These are phyloP conservation scores for Fallopia convolvulus DNA, from an alignment of 148 eudicot genomes.

Conservation along the genomic window DNA sequence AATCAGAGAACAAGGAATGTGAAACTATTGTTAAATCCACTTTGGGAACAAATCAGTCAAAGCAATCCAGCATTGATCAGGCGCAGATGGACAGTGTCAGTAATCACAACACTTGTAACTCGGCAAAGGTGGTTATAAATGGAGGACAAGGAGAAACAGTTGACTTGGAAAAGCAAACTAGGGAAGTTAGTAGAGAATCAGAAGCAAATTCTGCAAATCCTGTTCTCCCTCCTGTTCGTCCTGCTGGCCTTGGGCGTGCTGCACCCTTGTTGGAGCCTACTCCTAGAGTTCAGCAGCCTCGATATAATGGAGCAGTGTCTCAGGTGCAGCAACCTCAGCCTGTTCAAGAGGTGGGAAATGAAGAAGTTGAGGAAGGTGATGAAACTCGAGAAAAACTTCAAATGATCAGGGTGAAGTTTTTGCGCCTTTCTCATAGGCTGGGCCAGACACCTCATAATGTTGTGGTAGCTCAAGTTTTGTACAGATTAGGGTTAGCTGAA, in stretches of 20 bases:
- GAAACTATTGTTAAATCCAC: slow-evolving; percentile 17
- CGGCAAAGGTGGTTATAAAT: slow-evolving; percentile 17
- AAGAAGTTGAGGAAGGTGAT: slow-evolving; percentile 76
- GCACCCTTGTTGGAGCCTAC: slow-evolving; percentile 79
- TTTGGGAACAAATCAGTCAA: slow-evolving; percentile 10
- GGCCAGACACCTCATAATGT: slow-evolving; percentile 99
- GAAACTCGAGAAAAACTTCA: slow-evolving; percentile 96
- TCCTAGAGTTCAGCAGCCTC: slow-evolving; percentile 56
- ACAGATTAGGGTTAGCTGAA: slow-evolving; percentile 90
- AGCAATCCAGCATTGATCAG: slow-evolving; percentile 16
- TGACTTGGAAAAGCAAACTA: slow-evolving; percentile 29
- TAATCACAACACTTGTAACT: slow-evolving; percentile 14
- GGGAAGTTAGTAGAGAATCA: slow-evolving; percentile 23
- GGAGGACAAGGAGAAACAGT: slow-evolving; percentile 4
- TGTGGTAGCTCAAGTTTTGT: slow-evolving; percentile 96
- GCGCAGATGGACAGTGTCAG: slow-evolving; percentile 15
- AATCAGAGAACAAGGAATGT: slow-evolving; percentile 19
- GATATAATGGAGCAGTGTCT: slow-evolving; percentile 59
- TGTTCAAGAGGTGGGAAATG: slow-evolving; percentile 55
- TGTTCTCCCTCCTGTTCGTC: slow-evolving; percentile 37
- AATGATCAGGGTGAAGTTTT: slow-evolving; percentile 91
- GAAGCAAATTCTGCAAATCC: slow-evolving; percentile 31
- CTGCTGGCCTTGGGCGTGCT: slow-evolving; percentile 87
- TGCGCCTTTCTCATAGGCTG: slow-evolving; percentile 90
- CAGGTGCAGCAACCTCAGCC: slow-evolving; percentile 48